Evolutionary conservation across 306 rosid genomes (phyloP).

Genomic region (Prunus salicina): DNA sequence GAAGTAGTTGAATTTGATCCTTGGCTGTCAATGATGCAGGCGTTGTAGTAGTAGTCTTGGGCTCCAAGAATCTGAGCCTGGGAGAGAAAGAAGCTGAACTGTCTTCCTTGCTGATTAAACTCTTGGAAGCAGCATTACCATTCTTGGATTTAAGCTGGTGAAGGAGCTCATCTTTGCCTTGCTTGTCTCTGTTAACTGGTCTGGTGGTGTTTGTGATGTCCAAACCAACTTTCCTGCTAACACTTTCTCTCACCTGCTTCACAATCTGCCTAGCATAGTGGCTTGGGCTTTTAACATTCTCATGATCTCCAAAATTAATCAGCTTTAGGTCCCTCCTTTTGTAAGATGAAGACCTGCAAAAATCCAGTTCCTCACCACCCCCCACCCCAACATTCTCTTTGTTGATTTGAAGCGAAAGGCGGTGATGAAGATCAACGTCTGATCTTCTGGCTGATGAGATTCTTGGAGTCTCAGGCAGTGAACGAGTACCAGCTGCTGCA

Average conservation of each 20-base stretch:
- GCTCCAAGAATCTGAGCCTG: constrained; percentile 39
- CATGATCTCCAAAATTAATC: constrained; percentile 33
- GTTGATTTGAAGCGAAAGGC: constrained; percentile 82
- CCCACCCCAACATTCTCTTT: constrained; percentile 39
- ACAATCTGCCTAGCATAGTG: constrained; percentile 69
- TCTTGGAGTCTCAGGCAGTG: constrained; percentile 78
- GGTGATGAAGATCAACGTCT: constrained; percentile 58
- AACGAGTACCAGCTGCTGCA: constrained; percentile 36
- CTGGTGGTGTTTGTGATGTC: constrained; percentile 69
- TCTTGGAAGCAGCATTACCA: constrained; percentile 12
- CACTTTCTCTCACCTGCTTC: constrained; percentile 67
- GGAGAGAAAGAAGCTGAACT: constrained; percentile 38
- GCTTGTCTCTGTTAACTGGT: constrained; percentile 35
- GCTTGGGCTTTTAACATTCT: constrained; percentile 41
- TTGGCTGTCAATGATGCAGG: constrained; percentile 4
- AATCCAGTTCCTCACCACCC: constrained; percentile 38
- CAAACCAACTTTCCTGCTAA: constrained; percentile 57
- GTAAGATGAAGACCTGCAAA: constrained; percentile 41
- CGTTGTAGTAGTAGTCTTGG: constrained; percentile 16
- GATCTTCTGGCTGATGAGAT: constrained; percentile 65
- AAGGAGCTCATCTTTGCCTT: constrained; percentile 30
- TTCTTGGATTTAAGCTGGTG: constrained; percentile 41
- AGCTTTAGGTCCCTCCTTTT: constrained; percentile 32
- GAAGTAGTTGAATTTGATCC: constrained; percentile 31
- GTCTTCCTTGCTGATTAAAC: constrained; percentile 30